phyloP scores from a whole-genome alignment of 768 basidiomycete genomes.

The Pleurotus pulmonarius region DNA sequence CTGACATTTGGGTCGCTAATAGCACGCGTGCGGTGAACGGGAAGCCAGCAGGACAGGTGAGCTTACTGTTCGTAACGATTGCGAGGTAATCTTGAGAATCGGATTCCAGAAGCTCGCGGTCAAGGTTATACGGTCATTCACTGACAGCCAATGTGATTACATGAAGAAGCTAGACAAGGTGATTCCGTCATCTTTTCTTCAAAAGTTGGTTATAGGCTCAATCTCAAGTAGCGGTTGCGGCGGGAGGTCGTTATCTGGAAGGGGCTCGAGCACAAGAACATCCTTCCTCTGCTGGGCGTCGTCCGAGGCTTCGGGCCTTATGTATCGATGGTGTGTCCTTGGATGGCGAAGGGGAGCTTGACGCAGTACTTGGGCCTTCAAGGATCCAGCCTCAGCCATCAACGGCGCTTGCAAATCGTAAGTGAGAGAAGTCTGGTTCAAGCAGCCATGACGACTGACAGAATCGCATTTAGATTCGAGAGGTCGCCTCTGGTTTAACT shows the following conservation, averaged over 20 bases:
- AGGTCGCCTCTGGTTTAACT: neutral
- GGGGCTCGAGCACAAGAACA: conserved; percentile 24
- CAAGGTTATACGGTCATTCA: conserved; percentile 8
- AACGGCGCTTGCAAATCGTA: conserved; percentile 1
- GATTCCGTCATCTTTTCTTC: too few relatives aligned
- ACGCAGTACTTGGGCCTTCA: conserved; percentile 14
- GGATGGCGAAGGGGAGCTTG: conserved; percentile 25
- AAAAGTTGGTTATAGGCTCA: too few relatives aligned
- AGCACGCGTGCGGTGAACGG: neutral
- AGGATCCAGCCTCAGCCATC: neutral
- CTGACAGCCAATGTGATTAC: neutral
- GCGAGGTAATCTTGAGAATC: neutral
- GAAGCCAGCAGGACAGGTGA: neutral
- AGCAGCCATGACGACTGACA: neutral
- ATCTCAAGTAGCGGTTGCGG: conserved; percentile 16
- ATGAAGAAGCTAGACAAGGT: conserved; percentile 10
- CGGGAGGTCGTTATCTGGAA: conserved; percentile 27
- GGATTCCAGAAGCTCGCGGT: conserved; percentile 5
- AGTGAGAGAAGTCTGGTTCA: neutral
- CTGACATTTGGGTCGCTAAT: neutral
- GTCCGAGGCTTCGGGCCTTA: conserved; percentile 22
- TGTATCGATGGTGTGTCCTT: conserved; percentile 27
- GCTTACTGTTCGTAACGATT: neutral
- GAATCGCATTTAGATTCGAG: neutral
- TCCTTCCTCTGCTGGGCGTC: conserved; percentile 26